Percentiles rank a stretch among this genome's conserved stretches.
Evolutionary conservation across 495 filamentous ascomycete species (phyloP).

Genomic region (Xeromyces bisporus): DNA sequence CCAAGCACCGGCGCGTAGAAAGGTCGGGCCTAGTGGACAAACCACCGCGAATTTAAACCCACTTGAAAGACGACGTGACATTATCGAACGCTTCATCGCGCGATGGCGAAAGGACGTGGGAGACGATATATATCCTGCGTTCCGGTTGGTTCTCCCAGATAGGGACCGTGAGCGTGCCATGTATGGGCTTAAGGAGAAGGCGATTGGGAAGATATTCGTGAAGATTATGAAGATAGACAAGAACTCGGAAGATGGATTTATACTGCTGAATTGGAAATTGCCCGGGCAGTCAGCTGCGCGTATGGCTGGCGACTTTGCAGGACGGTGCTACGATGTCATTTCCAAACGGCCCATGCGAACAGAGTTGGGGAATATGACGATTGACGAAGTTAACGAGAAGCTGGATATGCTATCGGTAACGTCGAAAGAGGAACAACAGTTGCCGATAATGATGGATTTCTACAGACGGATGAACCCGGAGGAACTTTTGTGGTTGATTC

Average conservation of each 20-base stretch:
- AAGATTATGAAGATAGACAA: slow-evolving; percentile 86
- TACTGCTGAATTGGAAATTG: slow-evolving; percentile 83
- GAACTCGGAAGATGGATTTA: slow-evolving; percentile 73
- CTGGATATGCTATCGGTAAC: slow-evolving; percentile 63
- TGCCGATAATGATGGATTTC: slow-evolving; percentile 63
- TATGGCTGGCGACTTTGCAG: slow-evolving; percentile 81
- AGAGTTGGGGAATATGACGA: slow-evolving; percentile 56
- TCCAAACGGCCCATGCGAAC: slow-evolving; percentile 68
- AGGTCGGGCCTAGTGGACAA: slow-evolving; percentile 38
- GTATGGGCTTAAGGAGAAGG: slow-evolving; percentile 90
- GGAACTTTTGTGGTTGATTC: slow-evolving; percentile 84
- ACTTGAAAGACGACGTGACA: slow-evolving; percentile 63
- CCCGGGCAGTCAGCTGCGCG: slow-evolving; percentile 48
- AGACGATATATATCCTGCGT: slow-evolving; percentile 80
- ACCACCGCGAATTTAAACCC: slow-evolving; percentile 42
- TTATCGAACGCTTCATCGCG: slow-evolving; percentile 80
- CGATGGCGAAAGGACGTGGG: slow-evolving; percentile 81
- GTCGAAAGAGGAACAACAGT: slow-evolving; percentile 64
- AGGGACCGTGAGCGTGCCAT: slow-evolving; percentile 86
- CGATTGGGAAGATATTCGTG: slow-evolving; percentile 73
- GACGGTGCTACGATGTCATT: slow-evolving; percentile 70
- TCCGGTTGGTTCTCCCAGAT: slow-evolving; percentile 82
- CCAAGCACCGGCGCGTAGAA: slow-evolving; percentile 26
- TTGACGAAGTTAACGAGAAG: slow-evolving; percentile 77
- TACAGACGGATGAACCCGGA: slow-evolving; percentile 86